A percentile compares a stretch with the other conserved stretches of the same genome.
Evolutionary conservation across 1,284 basidiomycete species (phyloP).

Genomic region (Trichosporon sp.): DNA sequence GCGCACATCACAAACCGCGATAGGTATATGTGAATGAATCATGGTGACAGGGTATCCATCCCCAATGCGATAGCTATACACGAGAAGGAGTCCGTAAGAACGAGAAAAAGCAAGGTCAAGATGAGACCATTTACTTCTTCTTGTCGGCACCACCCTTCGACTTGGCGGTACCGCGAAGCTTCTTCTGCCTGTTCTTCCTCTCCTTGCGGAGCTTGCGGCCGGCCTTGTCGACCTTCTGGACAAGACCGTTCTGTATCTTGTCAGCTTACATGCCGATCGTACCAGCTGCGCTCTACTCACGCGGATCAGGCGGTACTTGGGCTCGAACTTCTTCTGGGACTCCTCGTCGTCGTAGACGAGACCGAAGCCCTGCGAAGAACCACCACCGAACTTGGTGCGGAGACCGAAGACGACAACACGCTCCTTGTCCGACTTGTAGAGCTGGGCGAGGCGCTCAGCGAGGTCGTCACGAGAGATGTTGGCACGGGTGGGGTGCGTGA

Average conservation of each 20-base stretch:
- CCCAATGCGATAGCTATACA: conserved; percentile 5
- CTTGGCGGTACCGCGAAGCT: conserved; percentile 20
- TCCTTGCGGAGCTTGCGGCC: conserved; percentile 97
- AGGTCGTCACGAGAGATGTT: conserved; percentile 94
- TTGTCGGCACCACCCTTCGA: conserved; percentile 10
- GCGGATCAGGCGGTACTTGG: conserved; percentile 88
- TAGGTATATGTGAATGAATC: neutral
- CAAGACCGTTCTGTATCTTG: conserved; percentile 57
- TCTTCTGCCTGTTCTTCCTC: conserved; percentile 98
- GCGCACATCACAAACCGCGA: conserved; percentile 3
- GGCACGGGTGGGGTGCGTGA: conserved; percentile 90
- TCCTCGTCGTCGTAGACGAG: conserved; percentile 97
- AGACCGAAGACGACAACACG: conserved; percentile 58
- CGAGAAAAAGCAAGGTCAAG: neutral
- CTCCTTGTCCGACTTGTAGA: conserved; percentile 62
- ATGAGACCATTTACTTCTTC: conserved; percentile 17
- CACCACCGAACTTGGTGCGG: conserved; percentile 98
- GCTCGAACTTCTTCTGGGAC: conserved; percentile 94
- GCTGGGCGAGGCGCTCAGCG: conserved; percentile 78
- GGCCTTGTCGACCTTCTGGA: conserved; percentile 78
- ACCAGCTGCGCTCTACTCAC: conserved; percentile 55
- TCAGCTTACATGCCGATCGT: neutral
- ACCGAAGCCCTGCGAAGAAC: conserved; percentile 93
- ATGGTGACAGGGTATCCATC: conserved; percentile 2
- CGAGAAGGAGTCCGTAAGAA: conserved; percentile 2